Evolutionary conservation across 208 protist genomes (phyloP), one percentile per base, ranked within the genome.

Genomic region (Wallacemonas sp.): DNA sequence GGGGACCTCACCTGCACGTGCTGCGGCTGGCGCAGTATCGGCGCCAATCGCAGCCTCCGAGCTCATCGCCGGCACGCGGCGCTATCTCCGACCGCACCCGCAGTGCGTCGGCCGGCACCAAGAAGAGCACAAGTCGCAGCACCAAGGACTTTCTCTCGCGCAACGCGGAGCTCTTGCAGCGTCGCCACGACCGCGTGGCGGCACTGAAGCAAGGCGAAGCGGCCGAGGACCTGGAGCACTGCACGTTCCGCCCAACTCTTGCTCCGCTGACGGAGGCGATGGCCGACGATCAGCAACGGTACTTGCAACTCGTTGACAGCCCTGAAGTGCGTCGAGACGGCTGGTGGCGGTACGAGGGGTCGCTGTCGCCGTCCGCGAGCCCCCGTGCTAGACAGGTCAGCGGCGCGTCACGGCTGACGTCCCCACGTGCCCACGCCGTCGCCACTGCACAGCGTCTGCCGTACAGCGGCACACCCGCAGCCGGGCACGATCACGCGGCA

Each of bases 171-270:
- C 50, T 57, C 61, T 21, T 39, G 13, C 50, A 21, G 26, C 58
- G 67, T 19, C 63, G 66, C 3, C 32, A 46, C 24, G 2, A 21
- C 19, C 65, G 60, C 15, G 36, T 67, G 13, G 65, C 54, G 1
- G 45, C 36, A 9, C 45, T 70, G n/a, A 30, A 21, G 30, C 58
- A 42, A 17, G 29, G 59, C 15, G 36, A 46, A 27, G 42, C 39
- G 12, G 30, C 42, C 34, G 54, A 68, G 17, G 66, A 77, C 24
- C 34, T 48, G 22, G 27, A 10, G 26, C 21, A 62, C 54, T 81
- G 76, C 66, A 81, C 76, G 10, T 81, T 81, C 64, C 68, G 68
- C 9, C 76, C 76, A 12, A n/a, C 33, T n/a, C 62, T 81, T 1
- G 63, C 75, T 2, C 70, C 53, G 15, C 32, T 44, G 19, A 55